Evolutionary conservation across 805 yeast genomes (phyloP).

Genomic region (Debaryomyces tyrocola): DNA sequence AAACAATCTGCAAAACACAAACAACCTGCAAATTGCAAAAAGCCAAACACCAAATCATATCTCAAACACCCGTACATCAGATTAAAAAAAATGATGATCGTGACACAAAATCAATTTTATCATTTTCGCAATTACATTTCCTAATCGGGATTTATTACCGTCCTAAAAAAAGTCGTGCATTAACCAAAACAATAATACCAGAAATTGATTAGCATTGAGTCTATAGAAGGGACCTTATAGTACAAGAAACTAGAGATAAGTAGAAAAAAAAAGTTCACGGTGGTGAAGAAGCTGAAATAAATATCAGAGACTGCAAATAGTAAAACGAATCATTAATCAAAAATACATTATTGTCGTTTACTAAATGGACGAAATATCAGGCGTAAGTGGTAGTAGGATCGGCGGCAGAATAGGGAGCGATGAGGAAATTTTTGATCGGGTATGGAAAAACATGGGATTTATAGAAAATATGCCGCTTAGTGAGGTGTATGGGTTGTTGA

Average conservation of each 20-base stretch:
- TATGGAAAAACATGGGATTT: not conserved
- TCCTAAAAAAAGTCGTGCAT: not conserved
- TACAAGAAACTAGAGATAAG: too few relatives aligned
- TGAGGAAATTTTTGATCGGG: not conserved
- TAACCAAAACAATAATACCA: not conserved
- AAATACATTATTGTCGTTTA: too few relatives aligned
- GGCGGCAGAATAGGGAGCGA: not conserved
- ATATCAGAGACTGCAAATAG: too few relatives aligned
- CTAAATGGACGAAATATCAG: not conserved
- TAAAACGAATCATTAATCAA: too few relatives aligned
- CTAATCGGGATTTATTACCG: conserved; percentile 6
- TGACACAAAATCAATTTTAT: not conserved
- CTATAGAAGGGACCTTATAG: too few relatives aligned
- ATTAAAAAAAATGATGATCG: not conserved
- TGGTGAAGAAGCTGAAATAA: too few relatives aligned
- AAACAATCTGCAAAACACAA: not conserved
- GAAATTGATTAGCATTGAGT: too few relatives aligned
- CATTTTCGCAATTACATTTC: conserved; percentile 6
- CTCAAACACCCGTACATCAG: not conserved
- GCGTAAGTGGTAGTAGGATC: not conserved
- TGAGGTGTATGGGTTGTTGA: conserved; percentile 21
- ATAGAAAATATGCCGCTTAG: conserved; percentile 11
- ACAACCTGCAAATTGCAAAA: too few relatives aligned
- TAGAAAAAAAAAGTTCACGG: too few relatives aligned
- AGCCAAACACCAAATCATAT: not conserved